These are phyloP conservation scores for Hypoxylon sp. DNA, from an alignment of 2,329 filamentous ascomycete species.

Conservation along the genomic window DNA sequence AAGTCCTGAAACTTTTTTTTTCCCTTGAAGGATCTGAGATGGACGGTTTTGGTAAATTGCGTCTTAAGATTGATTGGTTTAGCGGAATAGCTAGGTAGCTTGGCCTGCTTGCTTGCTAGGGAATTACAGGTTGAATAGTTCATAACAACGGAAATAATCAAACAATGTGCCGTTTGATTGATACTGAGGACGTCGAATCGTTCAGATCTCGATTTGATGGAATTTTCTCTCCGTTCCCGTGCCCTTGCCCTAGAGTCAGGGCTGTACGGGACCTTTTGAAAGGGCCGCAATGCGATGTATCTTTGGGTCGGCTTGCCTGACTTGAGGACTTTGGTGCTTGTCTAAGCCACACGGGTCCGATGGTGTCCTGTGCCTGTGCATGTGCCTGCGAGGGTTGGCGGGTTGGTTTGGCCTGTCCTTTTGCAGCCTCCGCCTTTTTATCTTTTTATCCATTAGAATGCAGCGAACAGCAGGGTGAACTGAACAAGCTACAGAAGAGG, in stretches of 20 bases:
- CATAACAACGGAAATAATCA: constrained; percentile 16
- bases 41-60: constrained; percentile 19
- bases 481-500: constrained; percentile 25
- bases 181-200: constrained; percentile 17
- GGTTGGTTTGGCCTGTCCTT: constrained; percentile 19
- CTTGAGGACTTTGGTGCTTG: constrained; percentile 18
- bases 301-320: constrained; percentile 12
- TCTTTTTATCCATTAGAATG: constrained; percentile 27
- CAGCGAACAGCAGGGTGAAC: neutral
- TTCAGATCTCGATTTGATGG: constrained; percentile 22
- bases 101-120: neutral
- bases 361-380: constrained; percentile 22
- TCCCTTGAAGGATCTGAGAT: constrained; percentile 19
- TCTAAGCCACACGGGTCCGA: constrained; percentile 42
- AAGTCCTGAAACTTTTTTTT: constrained; percentile 25
- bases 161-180: constrained; percentile 13
- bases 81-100: constrained; percentile 15
- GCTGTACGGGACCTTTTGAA: constrained; percentile 13
- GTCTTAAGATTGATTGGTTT: constrained; percentile 15
- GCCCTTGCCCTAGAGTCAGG: constrained; percentile 5
- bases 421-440: constrained; percentile 42
- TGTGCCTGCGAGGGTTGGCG: constrained; percentile 20
- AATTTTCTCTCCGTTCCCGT: neutral
- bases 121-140: constrained; percentile 1
- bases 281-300: constrained; percentile 26